Percentiles rank a stretch among this genome's conserved stretches.
These are phyloP conservation scores for Calendula officinalis DNA, from an alignment of 129 eudicot species.

Conservation along the genomic window DNA sequence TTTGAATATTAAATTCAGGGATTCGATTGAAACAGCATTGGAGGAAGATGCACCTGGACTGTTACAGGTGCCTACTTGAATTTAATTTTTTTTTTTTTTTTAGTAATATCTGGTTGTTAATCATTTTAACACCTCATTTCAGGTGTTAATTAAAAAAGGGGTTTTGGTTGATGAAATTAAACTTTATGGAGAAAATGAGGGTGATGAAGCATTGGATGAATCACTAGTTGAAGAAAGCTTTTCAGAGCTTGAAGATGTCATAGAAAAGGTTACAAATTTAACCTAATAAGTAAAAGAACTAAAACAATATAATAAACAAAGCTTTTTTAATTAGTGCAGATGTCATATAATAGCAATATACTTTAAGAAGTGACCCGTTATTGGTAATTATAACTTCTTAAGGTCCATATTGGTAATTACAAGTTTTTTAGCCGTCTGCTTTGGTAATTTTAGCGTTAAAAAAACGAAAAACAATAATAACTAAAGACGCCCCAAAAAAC, in stretches of 20 bases:
- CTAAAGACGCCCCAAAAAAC: no score
- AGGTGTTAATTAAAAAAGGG: constrained; percentile 82
- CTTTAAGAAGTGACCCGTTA: no score
- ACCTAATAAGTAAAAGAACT: not conserved
- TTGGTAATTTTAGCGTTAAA: no score
- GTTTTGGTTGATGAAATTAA: constrained; percentile 70
- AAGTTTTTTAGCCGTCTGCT: no score
- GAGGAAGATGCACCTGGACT: constrained; percentile 99
- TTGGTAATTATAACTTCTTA: no score
- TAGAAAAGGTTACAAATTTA: constrained; percentile 52
- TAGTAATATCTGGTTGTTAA: constrained; percentile 2
- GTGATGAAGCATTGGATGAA: constrained; percentile 58
- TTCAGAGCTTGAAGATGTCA: constrained; percentile 76
- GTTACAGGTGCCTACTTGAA: constrained; percentile 50
- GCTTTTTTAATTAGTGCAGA: no score
- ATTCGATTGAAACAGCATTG: constrained; percentile 81
- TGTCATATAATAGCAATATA: no score
- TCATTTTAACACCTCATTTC: constrained; percentile 9
- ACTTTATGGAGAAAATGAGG: constrained; percentile 74
- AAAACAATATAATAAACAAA: no score
- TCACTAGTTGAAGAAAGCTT: constrained; percentile 61
- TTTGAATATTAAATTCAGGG: constrained; percentile 42
- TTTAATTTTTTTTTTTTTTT: constrained; percentile 1
- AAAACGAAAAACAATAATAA: no score
- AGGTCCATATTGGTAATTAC: no score